Conservation (phyloP, 2,329 filamentous ascomycete species). For the Colletotrichum horii region DNA sequence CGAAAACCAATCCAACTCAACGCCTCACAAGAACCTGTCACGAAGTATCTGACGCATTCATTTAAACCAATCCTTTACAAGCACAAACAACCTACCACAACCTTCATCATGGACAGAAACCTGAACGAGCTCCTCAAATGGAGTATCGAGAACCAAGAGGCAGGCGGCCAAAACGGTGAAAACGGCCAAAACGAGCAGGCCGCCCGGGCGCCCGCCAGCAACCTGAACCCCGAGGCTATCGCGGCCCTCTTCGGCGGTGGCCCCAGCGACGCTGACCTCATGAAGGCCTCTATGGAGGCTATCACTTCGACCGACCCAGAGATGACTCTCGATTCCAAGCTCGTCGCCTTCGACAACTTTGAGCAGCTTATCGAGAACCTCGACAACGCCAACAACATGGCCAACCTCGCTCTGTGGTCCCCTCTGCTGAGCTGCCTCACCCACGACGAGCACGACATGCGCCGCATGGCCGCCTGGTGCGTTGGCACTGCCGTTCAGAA, state of each 20-base stretch:
- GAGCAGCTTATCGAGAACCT: constrained; percentile 91
- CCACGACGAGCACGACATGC: constrained; percentile 72
- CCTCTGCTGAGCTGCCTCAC: constrained; percentile 76
- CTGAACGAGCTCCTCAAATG: constrained; percentile 83
- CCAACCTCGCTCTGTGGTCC: constrained; percentile 78
- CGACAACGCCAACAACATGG: constrained; percentile 97
- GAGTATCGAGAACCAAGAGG: constrained; percentile 60
- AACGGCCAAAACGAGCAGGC: constrained; percentile 32
- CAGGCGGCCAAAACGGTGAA: constrained; percentile 2
- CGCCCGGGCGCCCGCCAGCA: constrained; percentile 36
- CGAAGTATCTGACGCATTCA: not conserved
- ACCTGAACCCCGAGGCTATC: constrained; percentile 73
- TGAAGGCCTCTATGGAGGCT: constrained; percentile 82
- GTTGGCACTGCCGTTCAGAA: constrained; percentile 95
- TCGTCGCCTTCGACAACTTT: constrained; percentile 92
- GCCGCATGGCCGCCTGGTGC: constrained; percentile 92
- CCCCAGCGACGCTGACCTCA: constrained; percentile 88
- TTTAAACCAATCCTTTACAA: not conserved
- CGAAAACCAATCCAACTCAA: not conserved
- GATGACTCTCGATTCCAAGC: constrained; percentile 74
- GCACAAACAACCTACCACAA: not conserved
- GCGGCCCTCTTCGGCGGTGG: constrained; percentile 81
- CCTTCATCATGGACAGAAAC: constrained; percentile 46
- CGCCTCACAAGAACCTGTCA: not conserved
- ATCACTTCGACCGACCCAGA: constrained; percentile 68